These are phyloP conservation scores for Cladosporium austrohemisphaericum DNA, from an alignment of 2,329 filamentous ascomycete species.

Conservation along the genomic window DNA sequence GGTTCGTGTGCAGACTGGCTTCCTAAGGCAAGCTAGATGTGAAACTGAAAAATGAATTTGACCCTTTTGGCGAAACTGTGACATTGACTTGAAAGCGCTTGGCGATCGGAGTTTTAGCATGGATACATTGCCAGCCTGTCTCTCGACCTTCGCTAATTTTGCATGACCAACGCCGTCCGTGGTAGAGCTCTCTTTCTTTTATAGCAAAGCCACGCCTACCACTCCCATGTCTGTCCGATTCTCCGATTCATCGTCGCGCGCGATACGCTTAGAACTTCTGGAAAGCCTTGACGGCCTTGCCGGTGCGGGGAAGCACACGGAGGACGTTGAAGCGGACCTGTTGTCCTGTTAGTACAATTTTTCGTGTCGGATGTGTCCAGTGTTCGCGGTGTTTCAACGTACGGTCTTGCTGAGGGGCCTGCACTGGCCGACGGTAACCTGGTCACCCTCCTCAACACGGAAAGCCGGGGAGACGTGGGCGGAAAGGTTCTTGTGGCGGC, in stretches of 20 bases:
- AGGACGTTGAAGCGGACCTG: conserved; percentile 99
- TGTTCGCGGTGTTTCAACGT: conserved; percentile 45
- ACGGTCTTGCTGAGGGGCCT: conserved; percentile 99
- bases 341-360: conserved; percentile 24
- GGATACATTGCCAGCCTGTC: conserved; percentile 15
- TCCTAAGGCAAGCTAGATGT: neutral
- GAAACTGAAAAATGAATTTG: conserved; percentile 1
- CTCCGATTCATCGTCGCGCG: conserved; percentile 14
- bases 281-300: conserved; percentile 97
- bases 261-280: conserved; percentile 76
- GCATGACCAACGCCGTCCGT: conserved; percentile 16
- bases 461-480: conserved; percentile 99
- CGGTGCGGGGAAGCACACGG: conserved; percentile 93
- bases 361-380: conserved; percentile 9
- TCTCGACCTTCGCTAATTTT: conserved; percentile 17
- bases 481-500: conserved; percentile 99
- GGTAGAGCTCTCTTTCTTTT: conserved; percentile 15
- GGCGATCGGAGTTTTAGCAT: conserved; percentile 12
- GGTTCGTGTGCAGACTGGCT: neutral
- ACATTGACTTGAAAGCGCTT: conserved; percentile 16
- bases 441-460: conserved; percentile 99
- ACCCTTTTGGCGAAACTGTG: conserved; percentile 14
- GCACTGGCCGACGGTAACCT: conserved; percentile 99
- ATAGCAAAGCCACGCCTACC: conserved; percentile 16
- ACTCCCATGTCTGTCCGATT: conserved; percentile 16